These are phyloP conservation scores for Delphinella strobiligena DNA, from an alignment of 2,329 filamentous ascomycete species.

Conservation along the genomic window DNA sequence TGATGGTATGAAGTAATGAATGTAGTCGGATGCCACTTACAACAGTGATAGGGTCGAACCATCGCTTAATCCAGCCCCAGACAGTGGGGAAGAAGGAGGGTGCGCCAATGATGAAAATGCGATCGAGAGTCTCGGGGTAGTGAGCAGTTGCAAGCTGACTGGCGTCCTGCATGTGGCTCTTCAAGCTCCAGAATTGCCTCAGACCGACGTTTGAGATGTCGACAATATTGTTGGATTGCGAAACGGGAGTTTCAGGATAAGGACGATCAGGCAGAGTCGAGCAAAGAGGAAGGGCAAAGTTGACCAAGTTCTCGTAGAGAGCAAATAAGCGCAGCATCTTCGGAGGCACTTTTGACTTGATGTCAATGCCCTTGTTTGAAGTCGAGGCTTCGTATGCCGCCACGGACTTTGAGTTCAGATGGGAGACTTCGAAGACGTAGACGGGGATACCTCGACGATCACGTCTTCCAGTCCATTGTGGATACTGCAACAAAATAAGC, in stretches of 20 bases:
- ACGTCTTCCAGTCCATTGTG: conserved; percentile 86
- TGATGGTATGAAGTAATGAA: conserved; percentile 73
- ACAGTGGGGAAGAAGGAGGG: conserved; percentile 86
- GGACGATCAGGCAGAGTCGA: conserved; percentile 62
- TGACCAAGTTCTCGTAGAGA: conserved; percentile 82
- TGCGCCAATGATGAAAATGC: conserved; percentile 79
- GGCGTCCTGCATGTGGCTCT: conserved; percentile 86
- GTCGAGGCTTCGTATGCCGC: conserved; percentile 61
- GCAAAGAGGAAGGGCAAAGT: conserved; percentile 77
- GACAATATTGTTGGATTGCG: conserved; percentile 87
- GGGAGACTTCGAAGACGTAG: conserved; percentile 78
- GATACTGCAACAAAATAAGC: conserved; percentile 55
- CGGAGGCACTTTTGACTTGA: conserved; percentile 54
- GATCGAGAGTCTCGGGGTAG: conserved; percentile 86
- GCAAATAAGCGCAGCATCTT: conserved; percentile 81
- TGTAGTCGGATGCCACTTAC: conserved; percentile 39
- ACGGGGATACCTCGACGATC: conserved; percentile 85
- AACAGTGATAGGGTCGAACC: conserved; percentile 81
- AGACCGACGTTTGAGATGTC: conserved; percentile 80
- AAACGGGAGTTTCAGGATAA: conserved; percentile 71
- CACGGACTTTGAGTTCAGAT: conserved; percentile 73
- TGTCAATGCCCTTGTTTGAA: conserved; percentile 39
- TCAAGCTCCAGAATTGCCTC: conserved; percentile 93
- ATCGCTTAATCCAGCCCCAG: conserved; percentile 90
- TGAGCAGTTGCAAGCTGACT: conserved; percentile 80